These are phyloP conservation scores for Stemphylium beticola DNA, from an alignment of 2,329 filamentous ascomycete species.

Conservation along the genomic window DNA sequence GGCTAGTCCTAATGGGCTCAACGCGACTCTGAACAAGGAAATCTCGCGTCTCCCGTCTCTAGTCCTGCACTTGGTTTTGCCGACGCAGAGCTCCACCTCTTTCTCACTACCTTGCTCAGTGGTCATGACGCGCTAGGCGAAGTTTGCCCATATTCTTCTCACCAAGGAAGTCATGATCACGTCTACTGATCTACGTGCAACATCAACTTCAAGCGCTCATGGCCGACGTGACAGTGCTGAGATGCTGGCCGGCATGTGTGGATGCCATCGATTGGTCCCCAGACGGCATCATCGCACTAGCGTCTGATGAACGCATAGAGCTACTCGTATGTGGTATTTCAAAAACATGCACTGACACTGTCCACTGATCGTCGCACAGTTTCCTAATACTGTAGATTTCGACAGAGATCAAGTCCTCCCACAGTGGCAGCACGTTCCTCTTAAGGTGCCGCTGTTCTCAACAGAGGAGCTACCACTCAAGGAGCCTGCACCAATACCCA, in stretches of 20 bases:
- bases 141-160: not conserved
- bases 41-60: conserved; percentile 6
- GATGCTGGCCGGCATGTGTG: conserved; percentile 58
- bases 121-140: conserved; percentile 1
- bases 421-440: conserved; percentile 46
- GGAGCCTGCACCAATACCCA: conserved; percentile 53
- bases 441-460: conserved; percentile 61
- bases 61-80: not conserved
- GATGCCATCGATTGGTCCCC: conserved; percentile 65
- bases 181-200: not conserved
- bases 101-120: not conserved
- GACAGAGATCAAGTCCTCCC: conserved; percentile 39
- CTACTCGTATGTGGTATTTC: conserved; percentile 52
- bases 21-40: conserved; percentile 1
- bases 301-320: conserved; percentile 61
- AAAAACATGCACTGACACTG: not conserved
- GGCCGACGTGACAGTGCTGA: conserved; percentile 44
- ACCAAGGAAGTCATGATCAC: conserved; percentile 9
- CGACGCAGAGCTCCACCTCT: not conserved
- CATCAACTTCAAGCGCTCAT: conserved; percentile 22
- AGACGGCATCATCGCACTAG: conserved; percentile 64
- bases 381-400: conserved; percentile 40
- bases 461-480: conserved; percentile 55
- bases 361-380: conserved; percentile 28
- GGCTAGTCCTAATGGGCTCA: conserved; percentile 7